Evolutionary conservation across 23 red algal species (phyloP), one percentile per base, ranked within the genome.

Genomic region (Gracilaria caudata): DNA sequence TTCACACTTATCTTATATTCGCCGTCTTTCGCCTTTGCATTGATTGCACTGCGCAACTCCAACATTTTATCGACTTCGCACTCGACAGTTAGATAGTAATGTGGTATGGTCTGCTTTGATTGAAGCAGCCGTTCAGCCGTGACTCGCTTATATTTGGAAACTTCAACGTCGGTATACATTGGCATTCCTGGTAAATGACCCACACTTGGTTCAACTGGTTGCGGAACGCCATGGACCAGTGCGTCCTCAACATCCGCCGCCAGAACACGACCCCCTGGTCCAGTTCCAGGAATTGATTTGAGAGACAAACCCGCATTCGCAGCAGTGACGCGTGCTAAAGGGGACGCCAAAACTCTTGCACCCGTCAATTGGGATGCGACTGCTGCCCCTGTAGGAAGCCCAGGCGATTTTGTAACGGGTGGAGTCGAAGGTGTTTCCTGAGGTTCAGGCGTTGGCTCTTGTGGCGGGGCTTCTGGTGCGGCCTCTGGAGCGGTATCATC

Each of bases 71-170:
- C 92, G 30, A 99, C 78, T 29, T 60, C 81, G 59, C 81, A 86
- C 49, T 82, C 68, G 1, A 89, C 75, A 12, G 89, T 81, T 70
- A 95, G 33, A 63, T 99, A 99, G 70, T 94, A 94, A 65, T 99
- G 97, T 0, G 97, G 97, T 49, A 93, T 70, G 28, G 90, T 95
- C 44, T 81, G 92, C 82, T 99, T 99, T 7, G 97, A 95, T 56
- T 95, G 82, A 61, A 95, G 68, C 58, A 99, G 73, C 21, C 97
- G 85, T 55, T 94, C 85, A 7, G 93, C 97, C 51, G 93, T 82
- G 20, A 94, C 81, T 20, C 82, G 68, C 74, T 73, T 75, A 65
- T 70, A 92, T 51, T 84, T 83, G 21, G 65, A 63, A 28, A 84
- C 66, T 64, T 92, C 89, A 55, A 84, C 65, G 73, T 92, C 89